Evolutionary conservation across 768 basidiomycete genomes (phyloP), one percentile per base, ranked within the genome.

Genomic region (Coprinellus aureogranulatus): DNA sequence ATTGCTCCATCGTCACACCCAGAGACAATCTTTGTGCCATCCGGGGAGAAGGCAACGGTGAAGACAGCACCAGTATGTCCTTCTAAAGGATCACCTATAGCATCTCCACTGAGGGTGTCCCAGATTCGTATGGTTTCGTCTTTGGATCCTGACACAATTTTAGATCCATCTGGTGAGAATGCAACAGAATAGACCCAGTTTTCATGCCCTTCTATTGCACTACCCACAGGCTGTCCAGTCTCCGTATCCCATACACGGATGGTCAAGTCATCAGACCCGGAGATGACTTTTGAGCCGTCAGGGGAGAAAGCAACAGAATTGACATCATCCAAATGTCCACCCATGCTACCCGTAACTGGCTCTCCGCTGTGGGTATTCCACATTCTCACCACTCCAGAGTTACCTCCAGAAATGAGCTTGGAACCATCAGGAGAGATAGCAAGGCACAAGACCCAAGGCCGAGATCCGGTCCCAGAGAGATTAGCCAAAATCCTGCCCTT

Each of bases 221-320:
- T 27, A 23, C n/a, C n/a, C n/a, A n/a, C n/a, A n/a, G n/a, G n/a
- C n/a, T n/a, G n/a, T n/a, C n/a, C n/a, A n/a, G n/a, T n/a, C n/a
- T n/a, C n/a, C n/a, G 53, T 39, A 34, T 62, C 25, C 68, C 67
- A 69, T 23, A 68, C 44, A 31, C 64, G 34, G 14, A 69, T 53
- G 14, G 63, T 60, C 25, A 40, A 53, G 22, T 65, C 67, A 1
- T 3, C 27, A 4, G 58, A 60, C 4, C 56, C 60, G 22, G 63
- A 63, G 20, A 57, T 57, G 26, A 62, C 48, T 12, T 52, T 45
- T 37, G 25, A 28, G 2, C 65, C 65, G 49, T 68, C 62, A 22
- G 53, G 31, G 4, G 67, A 68, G 41, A 66, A 59, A 3, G 62
- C 61, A 31, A 66, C 65, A 11, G 63, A 59, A 5, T 16, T 48